These are phyloP conservation scores for Vigna angularis DNA, from an alignment of 306 rosid species.

Conservation along the genomic window DNA sequence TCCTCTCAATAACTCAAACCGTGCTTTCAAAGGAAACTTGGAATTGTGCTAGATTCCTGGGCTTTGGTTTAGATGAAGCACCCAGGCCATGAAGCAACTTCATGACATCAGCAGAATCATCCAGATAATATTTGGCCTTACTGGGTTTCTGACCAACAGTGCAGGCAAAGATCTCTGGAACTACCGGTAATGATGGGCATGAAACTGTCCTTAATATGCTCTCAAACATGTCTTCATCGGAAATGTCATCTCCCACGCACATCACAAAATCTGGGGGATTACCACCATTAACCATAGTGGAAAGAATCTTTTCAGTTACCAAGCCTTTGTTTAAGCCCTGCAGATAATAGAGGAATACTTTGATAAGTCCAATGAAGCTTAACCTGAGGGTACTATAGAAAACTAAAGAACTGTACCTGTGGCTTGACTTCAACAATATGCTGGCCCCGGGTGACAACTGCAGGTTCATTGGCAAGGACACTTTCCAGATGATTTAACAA, in stretches of 20 bases:
- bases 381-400: not conserved
- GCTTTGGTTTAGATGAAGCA: conserved; percentile 69
- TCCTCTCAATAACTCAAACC: conserved; percentile 45
- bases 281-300: conserved; percentile 55
- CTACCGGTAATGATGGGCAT: conserved; percentile 53
- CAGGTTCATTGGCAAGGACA: conserved; percentile 78
- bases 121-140: conserved; percentile 81
- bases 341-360: conserved; percentile 18
- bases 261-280: conserved; percentile 69
- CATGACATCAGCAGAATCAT: conserved; percentile 66
- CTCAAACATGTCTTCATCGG: conserved; percentile 90
- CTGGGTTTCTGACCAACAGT: conserved; percentile 82
- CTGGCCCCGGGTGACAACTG: conserved; percentile 66
- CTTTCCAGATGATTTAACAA: conserved; percentile 73
- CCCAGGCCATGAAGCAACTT: conserved; percentile 74
- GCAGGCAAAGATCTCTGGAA: conserved; percentile 76
- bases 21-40: conserved; percentile 77
- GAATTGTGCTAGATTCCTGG: conserved; percentile 54
- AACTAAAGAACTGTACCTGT: conserved; percentile 56
- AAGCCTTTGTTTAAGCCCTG: conserved; percentile 86
- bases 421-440: conserved; percentile 84
- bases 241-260: conserved; percentile 83
- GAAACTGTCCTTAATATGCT: conserved; percentile 63
- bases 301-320: conserved; percentile 66
- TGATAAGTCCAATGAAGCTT: conserved; percentile 21